Conservation (phyloP, 176 grass and related monocot genomes). For the Carex scoparia region DNA sequence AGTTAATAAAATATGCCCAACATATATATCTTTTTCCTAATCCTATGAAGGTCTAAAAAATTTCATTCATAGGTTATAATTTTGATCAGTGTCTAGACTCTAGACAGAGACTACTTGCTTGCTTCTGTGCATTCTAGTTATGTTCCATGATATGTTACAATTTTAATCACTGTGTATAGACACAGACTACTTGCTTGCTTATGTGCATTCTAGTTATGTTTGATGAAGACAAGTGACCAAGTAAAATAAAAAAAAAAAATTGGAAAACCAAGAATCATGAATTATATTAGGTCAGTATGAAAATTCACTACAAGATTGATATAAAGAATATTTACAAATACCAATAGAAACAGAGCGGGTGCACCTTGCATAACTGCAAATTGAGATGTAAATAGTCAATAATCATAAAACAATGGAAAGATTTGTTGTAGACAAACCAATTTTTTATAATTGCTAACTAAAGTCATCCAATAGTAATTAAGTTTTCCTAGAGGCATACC, state of each 20-base stretch:
- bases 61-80: no score
- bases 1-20: neutral
- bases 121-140: no score
- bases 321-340: constrained; percentile 29
- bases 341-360: constrained; percentile 71
- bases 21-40: no score
- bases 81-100: no score
- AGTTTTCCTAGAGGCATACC: neutral
- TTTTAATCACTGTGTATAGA: neutral
- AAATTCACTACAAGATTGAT: neutral
- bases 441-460: neutral
- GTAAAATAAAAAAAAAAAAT: neutral
- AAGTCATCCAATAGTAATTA: neutral
- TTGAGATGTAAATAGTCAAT: neutral
- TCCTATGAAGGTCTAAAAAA: no score
- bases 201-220: neutral
- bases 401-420: neutral
- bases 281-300: neutral
- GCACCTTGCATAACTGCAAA: constrained; percentile 59
- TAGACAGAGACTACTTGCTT: no score
- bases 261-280: neutral
- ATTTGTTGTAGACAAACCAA: neutral
- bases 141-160: neutral
- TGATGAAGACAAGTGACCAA: neutral
- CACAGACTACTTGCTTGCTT: neutral